These are phyloP conservation scores for Saposhnikovia divaricata DNA, from an alignment of 129 eudicot genomes.

Conservation along the genomic window DNA sequence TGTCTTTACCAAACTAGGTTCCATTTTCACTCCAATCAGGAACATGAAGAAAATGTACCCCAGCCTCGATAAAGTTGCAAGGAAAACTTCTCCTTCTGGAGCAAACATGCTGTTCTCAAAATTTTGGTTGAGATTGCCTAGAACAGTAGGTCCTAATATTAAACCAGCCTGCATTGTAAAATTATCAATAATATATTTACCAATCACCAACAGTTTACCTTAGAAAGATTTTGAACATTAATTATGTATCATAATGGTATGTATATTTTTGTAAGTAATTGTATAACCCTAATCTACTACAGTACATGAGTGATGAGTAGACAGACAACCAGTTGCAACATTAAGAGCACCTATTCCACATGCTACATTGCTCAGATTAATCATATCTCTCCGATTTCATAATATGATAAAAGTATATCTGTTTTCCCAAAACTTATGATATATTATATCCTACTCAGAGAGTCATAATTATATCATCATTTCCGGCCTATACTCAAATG, in stretches of 20 bases:
- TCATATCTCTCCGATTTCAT: background rate
- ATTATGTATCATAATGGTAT: background rate
- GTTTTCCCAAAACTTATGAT: too few relatives aligned
- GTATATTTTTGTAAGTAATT: background rate
- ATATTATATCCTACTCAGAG: too few relatives aligned
- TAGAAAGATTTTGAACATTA: background rate
- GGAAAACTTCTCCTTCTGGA: conserved; percentile 28
- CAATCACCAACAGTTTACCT: background rate
- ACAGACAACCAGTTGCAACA: background rate
- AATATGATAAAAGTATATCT: too few relatives aligned
- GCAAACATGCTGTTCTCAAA: conserved; percentile 15
- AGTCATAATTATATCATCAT: too few relatives aligned
- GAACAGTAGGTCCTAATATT: conserved; percentile 28
- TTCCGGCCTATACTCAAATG: too few relatives aligned
- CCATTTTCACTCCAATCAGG: conserved; percentile 34
- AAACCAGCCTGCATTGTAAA: conserved; percentile 28
- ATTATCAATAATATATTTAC: background rate
- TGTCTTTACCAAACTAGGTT: conserved; percentile 20
- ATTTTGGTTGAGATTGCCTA: conserved; percentile 6
- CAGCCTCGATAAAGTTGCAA: conserved; percentile 25
- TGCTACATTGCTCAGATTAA: too few relatives aligned
- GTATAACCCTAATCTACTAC: background rate
- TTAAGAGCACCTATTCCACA: background rate
- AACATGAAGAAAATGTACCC: conserved; percentile 37
- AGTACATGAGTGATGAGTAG: too few relatives aligned